Conservation (phyloP, 345 rosid species). For the Clausena lansium region DNA sequence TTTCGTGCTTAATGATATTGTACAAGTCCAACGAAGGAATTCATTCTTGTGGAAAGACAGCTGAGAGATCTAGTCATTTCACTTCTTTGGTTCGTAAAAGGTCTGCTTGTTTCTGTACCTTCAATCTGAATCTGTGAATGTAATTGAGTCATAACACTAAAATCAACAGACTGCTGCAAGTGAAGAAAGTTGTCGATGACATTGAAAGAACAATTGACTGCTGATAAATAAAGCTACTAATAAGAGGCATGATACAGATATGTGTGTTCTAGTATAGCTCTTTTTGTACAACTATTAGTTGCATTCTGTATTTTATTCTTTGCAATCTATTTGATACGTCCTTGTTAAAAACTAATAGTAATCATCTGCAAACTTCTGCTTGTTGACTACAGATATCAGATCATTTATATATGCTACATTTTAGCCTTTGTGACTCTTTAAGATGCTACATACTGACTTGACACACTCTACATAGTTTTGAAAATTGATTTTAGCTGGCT, state of each 20-base stretch:
- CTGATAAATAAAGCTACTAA: neutral
- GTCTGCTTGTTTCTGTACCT: neutral
- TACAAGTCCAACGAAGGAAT: neutral
- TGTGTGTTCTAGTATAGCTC: neutral
- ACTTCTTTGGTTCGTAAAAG: neutral
- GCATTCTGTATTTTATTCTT: neutral
- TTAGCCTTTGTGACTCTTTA: neutral
- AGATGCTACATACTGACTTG: neutral
- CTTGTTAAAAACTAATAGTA: neutral
- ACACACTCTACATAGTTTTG: neutral
- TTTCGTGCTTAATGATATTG: neutral
- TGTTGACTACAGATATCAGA: neutral
- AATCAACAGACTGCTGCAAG: neutral
- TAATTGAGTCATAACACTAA: neutral
- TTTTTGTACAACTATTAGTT: neutral
- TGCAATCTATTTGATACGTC: neutral
- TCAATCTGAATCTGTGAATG: neutral
- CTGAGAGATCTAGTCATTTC: constrained; percentile 2
- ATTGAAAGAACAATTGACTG: neutral
- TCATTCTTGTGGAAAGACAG: neutral
- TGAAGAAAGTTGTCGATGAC: neutral
- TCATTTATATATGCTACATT: too few species aligned
- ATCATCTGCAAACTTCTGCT: neutral
- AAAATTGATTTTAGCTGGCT: neutral
- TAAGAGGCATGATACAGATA: neutral